A percentile compares a stretch with the other conserved stretches of the same genome.
Evolutionary conservation across 768 basidiomycete species (phyloP).

Genomic region (Suillus subalutaceus): DNA sequence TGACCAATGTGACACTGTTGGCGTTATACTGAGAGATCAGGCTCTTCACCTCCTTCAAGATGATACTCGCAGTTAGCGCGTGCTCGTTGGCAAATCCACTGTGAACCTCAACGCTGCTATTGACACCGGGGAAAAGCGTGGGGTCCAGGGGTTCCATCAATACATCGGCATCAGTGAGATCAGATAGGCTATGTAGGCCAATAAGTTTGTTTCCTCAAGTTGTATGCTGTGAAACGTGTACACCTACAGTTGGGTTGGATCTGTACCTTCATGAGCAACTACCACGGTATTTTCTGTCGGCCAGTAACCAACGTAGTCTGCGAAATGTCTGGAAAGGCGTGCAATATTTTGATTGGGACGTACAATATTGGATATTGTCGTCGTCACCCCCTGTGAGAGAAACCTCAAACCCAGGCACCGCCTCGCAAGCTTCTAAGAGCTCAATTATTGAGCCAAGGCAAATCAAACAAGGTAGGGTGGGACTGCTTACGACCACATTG

Average conservation of each 20-base stretch:
- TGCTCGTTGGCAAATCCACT: constrained; percentile 58
- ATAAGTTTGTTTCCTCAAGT: constrained; percentile 8
- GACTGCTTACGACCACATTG: constrained; percentile 43
- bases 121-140: constrained; percentile 58
- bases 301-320: constrained; percentile 63
- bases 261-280: constrained; percentile 66
- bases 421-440: constrained; percentile 36
- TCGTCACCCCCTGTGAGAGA: constrained; percentile 54
- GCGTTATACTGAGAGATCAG: constrained; percentile 42
- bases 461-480: constrained; percentile 7
- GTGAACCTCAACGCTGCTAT: constrained; percentile 47
- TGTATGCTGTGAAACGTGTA: not conserved
- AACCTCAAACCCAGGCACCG: constrained; percentile 41
- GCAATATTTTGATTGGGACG: constrained; percentile 14
- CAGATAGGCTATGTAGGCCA: constrained; percentile 41
- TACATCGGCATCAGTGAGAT: constrained; percentile 53
- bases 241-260: constrained; percentile 54
- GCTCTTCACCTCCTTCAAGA: constrained; percentile 46
- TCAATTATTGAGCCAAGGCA: not conserved
- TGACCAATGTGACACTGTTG: constrained; percentile 44
- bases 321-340: not conserved
- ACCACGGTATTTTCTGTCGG: constrained; percentile 51
- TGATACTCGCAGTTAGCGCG: constrained; percentile 45
- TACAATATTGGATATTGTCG: constrained; percentile 50
- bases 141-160: constrained; percentile 41